Evolutionary conservation across 805 yeast genomes (phyloP).

Genomic region (Suhomyces kilbournensis): DNA sequence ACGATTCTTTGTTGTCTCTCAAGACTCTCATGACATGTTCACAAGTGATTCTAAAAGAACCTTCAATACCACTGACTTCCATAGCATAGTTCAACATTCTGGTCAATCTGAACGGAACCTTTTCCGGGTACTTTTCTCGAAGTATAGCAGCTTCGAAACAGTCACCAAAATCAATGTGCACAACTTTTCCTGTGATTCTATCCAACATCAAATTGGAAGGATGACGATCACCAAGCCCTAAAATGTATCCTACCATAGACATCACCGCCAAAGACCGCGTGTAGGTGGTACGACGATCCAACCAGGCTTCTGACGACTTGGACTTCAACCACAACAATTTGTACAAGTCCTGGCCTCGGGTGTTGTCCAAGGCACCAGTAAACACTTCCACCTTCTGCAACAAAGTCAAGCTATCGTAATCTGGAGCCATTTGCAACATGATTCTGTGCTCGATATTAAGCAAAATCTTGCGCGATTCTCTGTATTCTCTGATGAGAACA

Average conservation of each 20-base stretch:
- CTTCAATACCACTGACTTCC: conserved; percentile 99
- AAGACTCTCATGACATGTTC: conserved; percentile 96
- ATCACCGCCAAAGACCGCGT: conserved; percentile 95
- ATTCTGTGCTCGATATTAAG: conserved; percentile 91
- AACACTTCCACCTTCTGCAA: conserved; percentile 95
- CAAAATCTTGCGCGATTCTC: conserved; percentile 86
- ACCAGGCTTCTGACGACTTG: conserved; percentile 95
- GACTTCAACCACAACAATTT: conserved; percentile 96
- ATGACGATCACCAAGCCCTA: conserved; percentile 97
- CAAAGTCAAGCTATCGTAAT: conserved; percentile 83
- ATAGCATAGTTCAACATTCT: conserved; percentile 97
- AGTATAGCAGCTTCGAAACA: conserved; percentile 98
- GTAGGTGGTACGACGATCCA: conserved; percentile 93
- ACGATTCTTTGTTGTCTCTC: conserved; percentile 89
- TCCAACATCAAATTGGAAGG: conserved; percentile 97
- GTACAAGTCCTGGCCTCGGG: conserved; percentile 94
- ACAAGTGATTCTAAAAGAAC: conserved; percentile 92
- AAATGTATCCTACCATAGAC: conserved; percentile 98
- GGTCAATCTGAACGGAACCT: conserved; percentile 94
- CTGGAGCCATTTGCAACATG: conserved; percentile 97
- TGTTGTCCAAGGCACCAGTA: conserved; percentile 91
- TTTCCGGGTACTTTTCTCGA: conserved; percentile 96
- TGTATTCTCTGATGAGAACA: conserved; percentile 83
- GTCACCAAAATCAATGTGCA: conserved; percentile 98
- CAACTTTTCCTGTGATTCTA: conserved; percentile 88